Evolutionary conservation across 176 grass and related monocot species (phyloP).

Genomic region (Tillandsia leiboldiana): DNA sequence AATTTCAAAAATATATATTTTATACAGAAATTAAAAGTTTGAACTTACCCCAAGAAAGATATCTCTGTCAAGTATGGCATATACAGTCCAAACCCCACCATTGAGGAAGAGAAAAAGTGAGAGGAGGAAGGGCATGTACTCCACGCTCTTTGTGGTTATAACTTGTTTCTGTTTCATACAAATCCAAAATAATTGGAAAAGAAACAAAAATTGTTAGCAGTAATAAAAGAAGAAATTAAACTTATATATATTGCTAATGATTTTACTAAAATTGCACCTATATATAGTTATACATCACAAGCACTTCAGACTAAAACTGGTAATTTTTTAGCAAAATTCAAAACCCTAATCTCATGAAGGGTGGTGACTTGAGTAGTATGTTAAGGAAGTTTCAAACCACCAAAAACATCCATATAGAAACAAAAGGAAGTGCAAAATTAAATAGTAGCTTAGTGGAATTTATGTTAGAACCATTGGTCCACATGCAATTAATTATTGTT

Average conservation of each 20-base stretch:
- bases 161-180: constrained; percentile 38
- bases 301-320: no score
- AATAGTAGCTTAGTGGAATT: no score
- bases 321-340: no score
- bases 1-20: no score
- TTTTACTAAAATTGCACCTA: not conserved
- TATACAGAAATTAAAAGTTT: not conserved
- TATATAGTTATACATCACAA: no score
- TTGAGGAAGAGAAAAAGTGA: constrained; percentile 75
- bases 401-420: no score
- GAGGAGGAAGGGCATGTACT: constrained; percentile 74
- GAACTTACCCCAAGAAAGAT: constrained; percentile 54
- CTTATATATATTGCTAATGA: not conserved
- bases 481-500: no score
- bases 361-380: no score
- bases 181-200: not conserved
- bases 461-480: no score
- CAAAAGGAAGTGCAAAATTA: no score
- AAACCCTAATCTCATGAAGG: no score
- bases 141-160: constrained; percentile 43
- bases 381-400: no score
- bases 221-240: not conserved
- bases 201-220: not conserved
- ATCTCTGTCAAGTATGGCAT: constrained; percentile 47
- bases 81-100: constrained; percentile 43